Conservation (phyloP, 768 basidiomycete genomes). For the Russula dissimulans region DNA sequence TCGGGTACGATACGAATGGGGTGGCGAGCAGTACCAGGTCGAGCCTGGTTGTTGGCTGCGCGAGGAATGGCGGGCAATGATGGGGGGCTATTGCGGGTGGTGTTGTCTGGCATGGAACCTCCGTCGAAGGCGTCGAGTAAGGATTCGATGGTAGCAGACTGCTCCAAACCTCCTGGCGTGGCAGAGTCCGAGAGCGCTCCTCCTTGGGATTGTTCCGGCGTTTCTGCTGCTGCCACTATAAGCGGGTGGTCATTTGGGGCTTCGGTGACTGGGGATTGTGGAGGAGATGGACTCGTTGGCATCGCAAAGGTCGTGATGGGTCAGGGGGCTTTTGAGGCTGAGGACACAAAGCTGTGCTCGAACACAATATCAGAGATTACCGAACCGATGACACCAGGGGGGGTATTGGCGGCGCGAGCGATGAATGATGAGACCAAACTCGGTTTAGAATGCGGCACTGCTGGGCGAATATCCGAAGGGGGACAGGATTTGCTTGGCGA, state of each 20-base stretch:
- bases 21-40: not conserved
- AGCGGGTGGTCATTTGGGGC: not conserved
- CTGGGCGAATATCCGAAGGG: not conserved
- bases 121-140: slow-evolving; percentile 1
- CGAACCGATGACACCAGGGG: no score
- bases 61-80: not conserved
- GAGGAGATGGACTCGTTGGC: not conserved
- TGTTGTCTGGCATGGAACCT: not conserved
- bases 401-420: no score
- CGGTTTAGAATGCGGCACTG: not conserved
- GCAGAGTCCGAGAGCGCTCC: not conserved
- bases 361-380: not conserved
- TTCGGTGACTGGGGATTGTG: not conserved
- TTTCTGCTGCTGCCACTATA: not conserved
- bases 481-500: not conserved
- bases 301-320: not conserved
- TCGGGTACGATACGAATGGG: not conserved
- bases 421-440: not conserved
- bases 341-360: not conserved
- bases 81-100: not conserved
- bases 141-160: not conserved
- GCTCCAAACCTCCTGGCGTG: not conserved
- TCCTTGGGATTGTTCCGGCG: not conserved
- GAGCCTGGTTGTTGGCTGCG: not conserved
- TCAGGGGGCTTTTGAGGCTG: not conserved